Evolutionary conservation across 192 early-diverging fungal genomes (phyloP), one percentile per base, ranked within the genome.

Genomic region (Coemansia sp.): DNA sequence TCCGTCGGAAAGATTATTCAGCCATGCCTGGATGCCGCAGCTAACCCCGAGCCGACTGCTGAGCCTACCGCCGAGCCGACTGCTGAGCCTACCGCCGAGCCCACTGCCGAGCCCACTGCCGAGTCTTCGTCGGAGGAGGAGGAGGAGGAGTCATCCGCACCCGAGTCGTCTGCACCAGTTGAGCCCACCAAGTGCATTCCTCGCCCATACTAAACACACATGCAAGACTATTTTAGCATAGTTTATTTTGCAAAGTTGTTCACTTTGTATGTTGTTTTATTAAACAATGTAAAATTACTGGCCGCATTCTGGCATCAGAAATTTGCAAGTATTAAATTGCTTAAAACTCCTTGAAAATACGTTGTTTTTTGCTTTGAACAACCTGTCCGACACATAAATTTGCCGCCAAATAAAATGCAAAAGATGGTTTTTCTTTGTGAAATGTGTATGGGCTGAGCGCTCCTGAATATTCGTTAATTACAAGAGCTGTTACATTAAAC

Each of bases 1-100:
- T 26, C 58, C 46, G 58, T 46, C 6, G 42, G 42, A 10, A 47
- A 60, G 42, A 48, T 48, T 24, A 60, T 60, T 24, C 15, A 44
- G 44, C 38, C 38, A 17, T 50, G 58, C 58, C 58, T 60, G 24
- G 44, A 44, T 25, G 23, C 50, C 50, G 50, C 18, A 21, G 31
- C 31, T 7, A 20, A 52, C 21, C 50, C 20, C 50, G 25, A 54
- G 52, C 23, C 52, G 7, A n/a, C 40, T 5, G 40, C 11, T 14
- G 38, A 40, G 38, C 11, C 38, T 1, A 21, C 21, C 21, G 21
- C 1, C 21, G 21, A 21, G 21, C 21, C 21, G 0, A 21, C 21
- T 21, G 21, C 26, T 28, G 26, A 28, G 26, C 38, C 38, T 20
- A 50, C 18, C 7, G 52, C 14, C 4, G 52, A 53, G 51, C 20